Conservation (phyloP, 441 rosid genomes). For the Gossypium laxum region DNA sequence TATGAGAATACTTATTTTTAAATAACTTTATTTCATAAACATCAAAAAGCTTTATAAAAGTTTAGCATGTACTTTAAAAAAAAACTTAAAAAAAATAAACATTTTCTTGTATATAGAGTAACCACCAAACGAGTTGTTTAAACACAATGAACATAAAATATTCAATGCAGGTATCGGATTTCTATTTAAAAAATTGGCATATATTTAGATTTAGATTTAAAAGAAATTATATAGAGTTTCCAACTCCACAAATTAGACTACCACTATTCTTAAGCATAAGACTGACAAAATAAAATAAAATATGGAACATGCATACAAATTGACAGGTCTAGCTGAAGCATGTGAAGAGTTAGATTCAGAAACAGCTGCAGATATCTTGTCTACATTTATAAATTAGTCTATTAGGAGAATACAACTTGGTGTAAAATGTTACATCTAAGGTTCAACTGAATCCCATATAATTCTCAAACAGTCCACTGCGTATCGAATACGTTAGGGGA, state of each 20-base stretch:
- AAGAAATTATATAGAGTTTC: neutral
- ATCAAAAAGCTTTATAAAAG: neutral
- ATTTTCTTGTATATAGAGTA: neutral
- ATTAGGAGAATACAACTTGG: neutral
- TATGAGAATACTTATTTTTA: neutral
- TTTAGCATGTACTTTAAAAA: neutral
- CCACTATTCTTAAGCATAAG: neutral
- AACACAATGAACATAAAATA: neutral
- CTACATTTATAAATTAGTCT: neutral
- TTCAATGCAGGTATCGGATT: neutral
- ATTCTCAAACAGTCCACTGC: neutral
- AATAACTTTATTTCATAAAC: neutral
- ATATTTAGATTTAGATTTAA: neutral
- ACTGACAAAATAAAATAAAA: neutral
- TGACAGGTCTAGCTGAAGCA: neutral
- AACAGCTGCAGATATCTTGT: neutral
- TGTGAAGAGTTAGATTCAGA: neutral
- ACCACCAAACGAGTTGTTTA: neutral
- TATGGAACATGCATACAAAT: neutral
- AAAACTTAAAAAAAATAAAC: neutral
- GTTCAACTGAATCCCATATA: neutral
- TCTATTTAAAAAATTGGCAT: neutral
- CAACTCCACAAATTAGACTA: neutral
- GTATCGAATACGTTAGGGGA: neutral
- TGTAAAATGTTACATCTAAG: conserved; percentile 8